Conservation (phyloP, 192 early-diverging fungal species). For the Umbelopsis ramanniana region DNA sequence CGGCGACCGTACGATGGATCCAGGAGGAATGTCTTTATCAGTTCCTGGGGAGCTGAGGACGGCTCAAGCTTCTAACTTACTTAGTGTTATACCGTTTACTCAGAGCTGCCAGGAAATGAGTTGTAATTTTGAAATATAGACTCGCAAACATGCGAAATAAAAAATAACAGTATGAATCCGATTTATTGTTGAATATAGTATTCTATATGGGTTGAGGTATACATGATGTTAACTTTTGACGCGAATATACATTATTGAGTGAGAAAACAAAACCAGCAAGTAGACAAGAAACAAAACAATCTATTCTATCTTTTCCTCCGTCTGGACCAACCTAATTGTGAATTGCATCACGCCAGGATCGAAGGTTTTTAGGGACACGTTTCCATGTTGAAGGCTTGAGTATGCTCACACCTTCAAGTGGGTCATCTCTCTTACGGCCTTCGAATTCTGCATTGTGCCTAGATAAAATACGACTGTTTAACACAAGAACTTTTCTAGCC, state of each 20-base stretch:
- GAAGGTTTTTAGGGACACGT: slow-evolving; percentile 31
- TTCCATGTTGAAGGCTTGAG: slow-evolving; percentile 42
- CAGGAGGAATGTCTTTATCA: slow-evolving; percentile 12
- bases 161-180: neutral
- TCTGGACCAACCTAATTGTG: slow-evolving; percentile 25
- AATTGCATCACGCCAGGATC: slow-evolving; percentile 40
- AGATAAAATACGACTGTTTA: slow-evolving; percentile 4
- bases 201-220: neutral
- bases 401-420: slow-evolving; percentile 38
- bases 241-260: too few species aligned
- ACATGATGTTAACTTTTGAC: neutral
- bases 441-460: slow-evolving; percentile 36
- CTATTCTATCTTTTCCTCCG: neutral
- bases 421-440: slow-evolving; percentile 28
- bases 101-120: neutral
- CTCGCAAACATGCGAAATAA: neutral
- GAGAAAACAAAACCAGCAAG: too few species aligned
- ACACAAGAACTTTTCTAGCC: neutral
- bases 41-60: neutral
- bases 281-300: neutral
- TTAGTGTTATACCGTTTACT: too few species aligned
- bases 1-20: slow-evolving; percentile 6
- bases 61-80: neutral
- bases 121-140: neutral
- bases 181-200: neutral